Percentiles rank a stretch among this genome's conserved stretches.
Conservation (phyloP, 495 filamentous ascomycete genomes). For the Poronia punctata region DNA sequence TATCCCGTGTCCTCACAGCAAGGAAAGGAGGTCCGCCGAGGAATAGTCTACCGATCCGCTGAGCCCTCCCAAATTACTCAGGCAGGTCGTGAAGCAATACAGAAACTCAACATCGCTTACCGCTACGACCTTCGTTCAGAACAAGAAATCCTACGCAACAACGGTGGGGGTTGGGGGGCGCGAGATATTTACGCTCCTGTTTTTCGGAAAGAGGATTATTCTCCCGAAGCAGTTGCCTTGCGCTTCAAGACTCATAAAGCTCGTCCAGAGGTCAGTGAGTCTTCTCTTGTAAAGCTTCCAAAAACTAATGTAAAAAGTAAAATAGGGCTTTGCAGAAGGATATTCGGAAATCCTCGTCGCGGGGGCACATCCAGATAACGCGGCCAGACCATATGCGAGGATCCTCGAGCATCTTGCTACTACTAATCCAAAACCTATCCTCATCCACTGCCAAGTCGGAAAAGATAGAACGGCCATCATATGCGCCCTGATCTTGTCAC, state of each 20-base stretch:
- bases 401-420: conserved; percentile 20
- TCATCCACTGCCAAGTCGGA: conserved; percentile 52
- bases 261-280: neutral
- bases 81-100: neutral
- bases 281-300: neutral
- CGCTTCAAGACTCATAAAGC: conserved; percentile 21
- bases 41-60: neutral
- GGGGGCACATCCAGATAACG: conserved; percentile 3
- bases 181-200: conserved; percentile 36
- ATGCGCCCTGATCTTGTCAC: conserved; percentile 39
- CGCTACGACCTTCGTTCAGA: neutral
- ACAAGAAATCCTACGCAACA: neutral
- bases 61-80: neutral
- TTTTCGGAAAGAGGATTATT: conserved; percentile 37
- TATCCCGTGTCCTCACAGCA: neutral
- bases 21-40: neutral
- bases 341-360: conserved; percentile 16
- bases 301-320: neutral
- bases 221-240: conserved; percentile 28
- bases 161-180: neutral
- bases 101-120: neutral
- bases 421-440: conserved; percentile 33
- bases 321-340: no score
- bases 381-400: conserved; percentile 15
- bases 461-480: conserved; percentile 50